Base-by-base conservation (phyloP, 352 stramenopile genomes). In the Phytophthora rubi region DNA sequence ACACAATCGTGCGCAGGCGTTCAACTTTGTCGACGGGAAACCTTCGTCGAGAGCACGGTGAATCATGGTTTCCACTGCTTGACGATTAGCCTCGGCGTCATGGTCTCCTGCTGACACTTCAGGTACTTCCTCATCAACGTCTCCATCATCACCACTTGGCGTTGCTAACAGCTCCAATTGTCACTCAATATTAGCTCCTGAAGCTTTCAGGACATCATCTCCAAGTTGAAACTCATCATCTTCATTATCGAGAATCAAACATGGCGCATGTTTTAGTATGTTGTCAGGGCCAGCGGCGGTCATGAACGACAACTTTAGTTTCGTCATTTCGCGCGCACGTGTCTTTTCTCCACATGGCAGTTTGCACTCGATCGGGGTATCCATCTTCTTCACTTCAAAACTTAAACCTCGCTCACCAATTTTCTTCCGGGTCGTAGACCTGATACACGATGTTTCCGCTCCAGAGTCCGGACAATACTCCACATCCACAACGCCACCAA, bases 381-480 rank as follows among this genome's bases (percentile, higher is more conserved):
- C 28, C 28, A 30, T 55, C 16, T 37, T 23, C 21, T 1, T 18
- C 15, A 64, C 26, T 8, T 60, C 47, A n/a, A 10, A 59, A 3
- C 1, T 48, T n/a, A 70, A 54, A 45, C 35, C 47, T 54, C 13
- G 33, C 15, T 64, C 26, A 55, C 47, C 15, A 33, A 59, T 55
- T n/a, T 58, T 59, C 1, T 48, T 59, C 16, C 64, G 16, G 16
- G 62, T 70, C 54, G 53, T 59, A 7, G 62, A 64, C 47, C 53
- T 69, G 8, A 70, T 59, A 13, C 62, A 64, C 62, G 54, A 64
- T 0, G 16, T 64, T 9, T 70, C 62, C 6, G 54, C 62, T 54
- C 54, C 53, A 35, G 62, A 70, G 62, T 64, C 62, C 13, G 35
- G 23, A 58, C 44, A 65, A 15, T 65, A 71, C 15, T 59, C 48